Percentiles rank a stretch among this genome's conserved stretches.
Evolutionary conservation across 2,329 filamentous ascomycete species (phyloP).

Genomic region (Didymella lethalis): DNA sequence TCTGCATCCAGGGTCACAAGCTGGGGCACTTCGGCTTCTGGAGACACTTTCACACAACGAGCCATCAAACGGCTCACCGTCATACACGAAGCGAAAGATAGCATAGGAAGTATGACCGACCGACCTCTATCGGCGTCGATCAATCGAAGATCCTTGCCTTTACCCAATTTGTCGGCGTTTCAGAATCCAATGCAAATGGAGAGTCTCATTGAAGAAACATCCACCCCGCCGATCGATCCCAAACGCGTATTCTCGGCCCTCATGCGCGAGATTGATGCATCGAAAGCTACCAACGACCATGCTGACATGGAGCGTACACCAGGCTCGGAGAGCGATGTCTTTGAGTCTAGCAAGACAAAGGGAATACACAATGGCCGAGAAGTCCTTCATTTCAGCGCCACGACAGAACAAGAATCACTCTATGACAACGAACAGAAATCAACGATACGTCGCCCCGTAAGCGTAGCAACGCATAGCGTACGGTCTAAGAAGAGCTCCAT

Average conservation of each 20-base stretch:
- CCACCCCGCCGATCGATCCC: constrained; percentile 39
- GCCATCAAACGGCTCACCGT: constrained; percentile 68
- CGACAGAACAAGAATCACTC: constrained; percentile 17
- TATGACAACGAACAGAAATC: constrained; percentile 24
- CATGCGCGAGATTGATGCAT: constrained; percentile 45
- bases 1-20: constrained; percentile 67
- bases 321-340: constrained; percentile 38
- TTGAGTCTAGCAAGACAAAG: constrained; percentile 35
- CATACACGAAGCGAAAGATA: constrained; percentile 64
- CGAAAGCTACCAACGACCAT: constrained; percentile 20
- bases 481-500: constrained; percentile 41
- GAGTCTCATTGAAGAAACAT: constrained; percentile 34
- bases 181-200: constrained; percentile 45
- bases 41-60: constrained; percentile 61
- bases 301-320: constrained; percentile 15
- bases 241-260: constrained; percentile 49
- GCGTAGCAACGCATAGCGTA: constrained; percentile 21
- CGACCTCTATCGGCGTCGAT: constrained; percentile 17
- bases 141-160: constrained; percentile 31
- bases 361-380: constrained; percentile 19
- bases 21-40: constrained; percentile 71
- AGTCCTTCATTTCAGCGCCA: constrained; percentile 27
- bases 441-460: constrained; percentile 21
- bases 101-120: constrained; percentile 41
- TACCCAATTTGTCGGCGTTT: constrained; percentile 37